Evolutionary conservation across 306 rosid genomes (phyloP), one percentile per base, ranked within the genome.

Genomic region (Lupinus albus): DNA sequence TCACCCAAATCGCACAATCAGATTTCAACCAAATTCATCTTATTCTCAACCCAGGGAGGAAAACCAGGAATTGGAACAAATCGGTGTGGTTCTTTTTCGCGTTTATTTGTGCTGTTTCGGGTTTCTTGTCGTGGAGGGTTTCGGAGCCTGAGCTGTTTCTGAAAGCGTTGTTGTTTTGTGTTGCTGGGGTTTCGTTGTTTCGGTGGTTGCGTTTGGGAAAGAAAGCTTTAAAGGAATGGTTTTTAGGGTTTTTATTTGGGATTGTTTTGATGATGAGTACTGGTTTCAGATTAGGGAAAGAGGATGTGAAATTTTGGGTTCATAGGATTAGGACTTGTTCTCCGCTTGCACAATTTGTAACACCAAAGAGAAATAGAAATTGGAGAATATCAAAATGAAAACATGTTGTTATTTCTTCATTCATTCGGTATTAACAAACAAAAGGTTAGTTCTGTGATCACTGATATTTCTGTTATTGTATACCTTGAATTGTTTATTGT

Each of bases 221-320:
- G 60, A 75, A 67, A 61, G 4, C 15, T 0, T 3, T 78, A 3
- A 67, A 35, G 61, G 64, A 75, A 28, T 71, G 81, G 83, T 2
- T 75, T 79, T 55, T 78, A 71, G 83, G 83, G 68, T 72, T 75
- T 71, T 47, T 63, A 0, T 21, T 74, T 50, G 83, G 86, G 59
- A 25, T 57, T 62, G 62, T 72, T 71, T 67, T 82, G 33, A 49
- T 72, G 52, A 48, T 72, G 38, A 33, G 4, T 33, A 33, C 6
- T 38, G 44, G 81, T 61, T 71, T 15, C 10, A 53, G 16, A 36
- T 50, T 82, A 10, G 56, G 77, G 4, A 79, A 75, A 75, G 79
- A 62, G 36, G 81, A 82, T 4, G 13, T 67, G 10, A 56, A 67
- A 50, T 75, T 61, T 45, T 78, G 81, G 86, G 60, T 71, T 61